A percentile compares a stretch with the other conserved stretches of the same genome.
Evolutionary conservation across 1,284 basidiomycete genomes (phyloP).

Genomic region (Laetiporus sulphureus): DNA sequence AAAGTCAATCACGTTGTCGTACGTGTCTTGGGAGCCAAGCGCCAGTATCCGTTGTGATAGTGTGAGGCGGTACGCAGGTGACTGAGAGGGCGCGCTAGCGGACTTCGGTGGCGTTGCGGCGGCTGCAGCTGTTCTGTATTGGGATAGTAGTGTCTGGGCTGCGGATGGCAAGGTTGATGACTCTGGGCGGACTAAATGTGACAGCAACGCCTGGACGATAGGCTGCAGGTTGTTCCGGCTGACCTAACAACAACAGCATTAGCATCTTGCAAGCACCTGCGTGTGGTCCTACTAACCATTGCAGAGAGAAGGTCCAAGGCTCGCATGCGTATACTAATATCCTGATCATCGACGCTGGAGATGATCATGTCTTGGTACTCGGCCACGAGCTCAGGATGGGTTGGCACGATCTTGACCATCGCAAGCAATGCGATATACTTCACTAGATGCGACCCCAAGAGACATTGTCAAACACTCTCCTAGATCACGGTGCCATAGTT

Average conservation of each 20-base stretch:
- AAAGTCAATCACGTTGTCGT: slow-evolving; percentile 87
- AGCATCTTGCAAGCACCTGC: slow-evolving; percentile 5
- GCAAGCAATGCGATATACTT: slow-evolving; percentile 96
- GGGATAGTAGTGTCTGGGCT: slow-evolving; percentile 52
- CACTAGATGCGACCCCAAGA: slow-evolving; percentile 41
- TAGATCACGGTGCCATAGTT: background rate
- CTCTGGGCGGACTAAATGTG: slow-evolving; percentile 73
- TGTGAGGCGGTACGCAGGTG: slow-evolving; percentile 78
- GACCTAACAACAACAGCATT: slow-evolving; percentile 45
- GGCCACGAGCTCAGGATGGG: slow-evolving; percentile 86
- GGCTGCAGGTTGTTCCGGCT: slow-evolving; percentile 80
- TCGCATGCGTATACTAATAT: slow-evolving; percentile 92
- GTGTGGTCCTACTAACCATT: slow-evolving; percentile 57
- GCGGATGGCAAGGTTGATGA: slow-evolving; percentile 48
- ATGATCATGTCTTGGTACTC: slow-evolving; percentile 93
- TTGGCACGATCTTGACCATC: slow-evolving; percentile 92
- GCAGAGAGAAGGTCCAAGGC: slow-evolving; percentile 91
- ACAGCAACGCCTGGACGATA: slow-evolving; percentile 83
- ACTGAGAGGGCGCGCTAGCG: slow-evolving; percentile 48
- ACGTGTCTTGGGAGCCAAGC: slow-evolving; percentile 79
- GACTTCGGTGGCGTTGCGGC: slow-evolving; percentile 27
- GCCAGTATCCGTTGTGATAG: slow-evolving; percentile 78
- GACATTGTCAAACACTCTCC: slow-evolving; percentile 1
- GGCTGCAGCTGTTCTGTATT: slow-evolving; percentile 38
- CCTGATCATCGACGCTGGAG: slow-evolving; percentile 85